phyloP scores from a whole-genome alignment of 495 filamentous ascomycete species.

The Geopyxis carbonaria region DNA sequence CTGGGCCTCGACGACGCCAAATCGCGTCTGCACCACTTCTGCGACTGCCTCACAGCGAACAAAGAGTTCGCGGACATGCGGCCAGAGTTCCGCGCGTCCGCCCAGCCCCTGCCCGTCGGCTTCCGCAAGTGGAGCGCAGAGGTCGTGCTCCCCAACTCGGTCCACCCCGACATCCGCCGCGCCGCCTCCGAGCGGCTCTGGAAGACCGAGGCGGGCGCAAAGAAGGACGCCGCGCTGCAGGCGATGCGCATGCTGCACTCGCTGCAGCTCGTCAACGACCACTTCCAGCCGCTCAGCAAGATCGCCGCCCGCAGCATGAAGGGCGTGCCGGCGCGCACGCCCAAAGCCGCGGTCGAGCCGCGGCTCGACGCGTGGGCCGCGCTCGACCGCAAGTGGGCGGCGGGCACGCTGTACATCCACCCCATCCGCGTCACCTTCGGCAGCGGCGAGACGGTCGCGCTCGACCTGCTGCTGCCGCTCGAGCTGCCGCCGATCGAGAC shows the following conservation, averaged over 20 bases:
- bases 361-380: conserved; percentile 46
- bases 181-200: conserved; percentile 38
- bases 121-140: conserved; percentile 31
- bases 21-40: conserved; percentile 71
- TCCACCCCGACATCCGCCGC: conserved; percentile 45
- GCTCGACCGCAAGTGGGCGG: conserved; percentile 12
- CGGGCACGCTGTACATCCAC: neutral
- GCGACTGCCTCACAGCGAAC: conserved; percentile 39
- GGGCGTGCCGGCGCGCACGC: conserved; percentile 30
- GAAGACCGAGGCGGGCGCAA: conserved; percentile 57
- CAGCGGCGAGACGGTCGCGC: neutral
- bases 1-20: conserved; percentile 56
- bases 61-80: conserved; percentile 28
- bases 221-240: conserved; percentile 68
- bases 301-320: conserved; percentile 26
- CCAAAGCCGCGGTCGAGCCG: conserved; percentile 36
- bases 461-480: conserved; percentile 10
- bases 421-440: neutral
- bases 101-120: conserved; percentile 4
- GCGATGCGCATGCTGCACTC: conserved; percentile 56
- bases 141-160: conserved; percentile 54
- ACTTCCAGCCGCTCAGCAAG: conserved; percentile 48
- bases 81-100: conserved; percentile 26
- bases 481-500: conserved; percentile 1
- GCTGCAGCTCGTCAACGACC: conserved; percentile 57